Evolutionary conservation across 495 filamentous ascomycete genomes (phyloP).

Genomic region (Penicillium cosmopolitanum): DNA sequence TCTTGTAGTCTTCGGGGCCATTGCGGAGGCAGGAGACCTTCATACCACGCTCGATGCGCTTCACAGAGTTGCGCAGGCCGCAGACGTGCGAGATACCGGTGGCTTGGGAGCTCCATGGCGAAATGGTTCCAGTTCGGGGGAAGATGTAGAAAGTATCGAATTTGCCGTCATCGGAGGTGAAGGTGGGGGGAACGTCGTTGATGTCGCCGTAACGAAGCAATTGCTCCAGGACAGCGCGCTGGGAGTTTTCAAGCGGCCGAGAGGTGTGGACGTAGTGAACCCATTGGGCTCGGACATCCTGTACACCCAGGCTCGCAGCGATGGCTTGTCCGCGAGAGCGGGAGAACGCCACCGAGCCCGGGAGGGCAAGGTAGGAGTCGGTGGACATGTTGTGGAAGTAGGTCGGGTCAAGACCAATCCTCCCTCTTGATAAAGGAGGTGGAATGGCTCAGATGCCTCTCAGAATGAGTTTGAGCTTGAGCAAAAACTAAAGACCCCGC

Average conservation of each 20-base stretch:
- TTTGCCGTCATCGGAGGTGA: slow-evolving; percentile 44
- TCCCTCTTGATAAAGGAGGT: slow-evolving; percentile 29
- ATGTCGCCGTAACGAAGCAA: slow-evolving; percentile 67
- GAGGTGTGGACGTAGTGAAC: slow-evolving; percentile 63
- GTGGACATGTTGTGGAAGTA: slow-evolving; percentile 36
- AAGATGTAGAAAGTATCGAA: slow-evolving; percentile 68
- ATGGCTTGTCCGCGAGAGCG: slow-evolving; percentile 55
- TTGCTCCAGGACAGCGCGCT: slow-evolving; percentile 57
- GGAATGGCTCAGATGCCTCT: slow-evolving; percentile 33
- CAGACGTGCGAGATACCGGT: slow-evolving; percentile 94
- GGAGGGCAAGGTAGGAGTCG: slow-evolving; percentile 50
- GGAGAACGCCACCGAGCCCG: slow-evolving; percentile 58
- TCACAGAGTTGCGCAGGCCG: slow-evolving; percentile 69
- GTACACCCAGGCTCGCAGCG: slow-evolving; percentile 55
- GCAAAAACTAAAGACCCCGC: slow-evolving; percentile 28
- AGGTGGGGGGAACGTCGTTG: slow-evolving; percentile 47
- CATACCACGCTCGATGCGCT: slow-evolving; percentile 87
- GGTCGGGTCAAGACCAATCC: slow-evolving; percentile 16
- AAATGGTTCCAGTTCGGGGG: slow-evolving; percentile 82
- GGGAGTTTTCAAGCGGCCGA: slow-evolving; percentile 41
- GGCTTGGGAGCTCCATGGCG: slow-evolving; percentile 96
- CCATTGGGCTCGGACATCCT: slow-evolving; percentile 63
- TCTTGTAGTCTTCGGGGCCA: slow-evolving; percentile 38
- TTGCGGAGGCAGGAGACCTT: slow-evolving; percentile 61
- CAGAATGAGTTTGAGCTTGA: slow-evolving; percentile 34